These are phyloP conservation scores for Melampsora medusae DNA, from an alignment of 1,284 basidiomycete genomes.

Conservation along the genomic window DNA sequence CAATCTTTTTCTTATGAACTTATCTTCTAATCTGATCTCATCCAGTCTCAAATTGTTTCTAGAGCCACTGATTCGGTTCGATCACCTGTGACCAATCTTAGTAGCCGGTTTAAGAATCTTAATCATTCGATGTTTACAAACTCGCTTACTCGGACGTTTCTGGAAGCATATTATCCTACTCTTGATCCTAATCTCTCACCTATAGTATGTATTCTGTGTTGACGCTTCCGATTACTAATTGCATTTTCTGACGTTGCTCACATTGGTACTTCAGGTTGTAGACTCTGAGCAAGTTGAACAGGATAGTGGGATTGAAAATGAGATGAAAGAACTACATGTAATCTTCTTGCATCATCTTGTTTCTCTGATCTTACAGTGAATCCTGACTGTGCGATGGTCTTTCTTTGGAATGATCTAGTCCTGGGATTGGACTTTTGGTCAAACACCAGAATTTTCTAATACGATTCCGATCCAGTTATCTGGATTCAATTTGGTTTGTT, in stretches of 20 bases:
- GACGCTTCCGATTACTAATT: not conserved
- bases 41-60: conserved; percentile 61
- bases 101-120: conserved; percentile 61
- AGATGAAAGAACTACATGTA: conserved; percentile 45
- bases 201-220: conserved; percentile 4
- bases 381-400: conserved; percentile 46
- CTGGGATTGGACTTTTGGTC: conserved; percentile 91
- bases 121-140: conserved; percentile 71
- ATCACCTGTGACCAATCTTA: conserved; percentile 84
- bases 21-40: not conserved
- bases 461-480: conserved; percentile 49
- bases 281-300: conserved; percentile 5
- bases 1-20: not conserved
- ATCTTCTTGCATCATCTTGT: too few species aligned
- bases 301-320: conserved; percentile 45
- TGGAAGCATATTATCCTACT: conserved; percentile 61
- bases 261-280: not conserved
- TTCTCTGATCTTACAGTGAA: conserved; percentile 46
- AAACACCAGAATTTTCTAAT: conserved; percentile 84
- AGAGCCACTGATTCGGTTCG: conserved; percentile 86
- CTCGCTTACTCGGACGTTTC: conserved; percentile 72
- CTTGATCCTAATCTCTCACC: conserved; percentile 1
- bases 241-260: not conserved
- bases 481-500: conserved; percentile 17
- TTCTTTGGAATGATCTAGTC: conserved; percentile 59